These are phyloP conservation scores for Salix dunnii DNA, from an alignment of 345 rosid genomes.

Conservation along the genomic window DNA sequence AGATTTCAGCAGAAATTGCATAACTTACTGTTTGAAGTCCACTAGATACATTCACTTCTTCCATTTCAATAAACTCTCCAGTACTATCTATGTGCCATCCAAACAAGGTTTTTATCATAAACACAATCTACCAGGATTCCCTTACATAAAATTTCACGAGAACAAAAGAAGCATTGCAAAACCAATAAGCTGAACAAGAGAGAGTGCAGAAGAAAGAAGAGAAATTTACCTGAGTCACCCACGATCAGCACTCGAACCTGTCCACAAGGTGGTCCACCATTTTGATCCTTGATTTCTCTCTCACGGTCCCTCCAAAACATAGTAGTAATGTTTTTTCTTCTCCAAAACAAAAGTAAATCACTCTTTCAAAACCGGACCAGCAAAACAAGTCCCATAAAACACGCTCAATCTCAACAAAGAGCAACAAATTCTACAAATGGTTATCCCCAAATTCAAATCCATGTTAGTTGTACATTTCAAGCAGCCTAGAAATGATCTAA, in stretches of 20 bases:
- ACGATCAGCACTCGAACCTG: constrained; percentile 96
- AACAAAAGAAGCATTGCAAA: neutral
- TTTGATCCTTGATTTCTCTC: constrained; percentile 73
- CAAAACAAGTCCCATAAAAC: constrained; percentile 28
- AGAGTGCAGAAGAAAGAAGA: neutral
- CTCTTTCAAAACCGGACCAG: neutral
- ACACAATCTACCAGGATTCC: neutral
- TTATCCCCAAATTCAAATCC: constrained; percentile 17
- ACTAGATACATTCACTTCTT: neutral
- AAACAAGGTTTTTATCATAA: neutral
- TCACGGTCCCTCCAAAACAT: constrained; percentile 97
- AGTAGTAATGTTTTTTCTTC: constrained; percentile 3
- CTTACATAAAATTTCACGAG: neutral
- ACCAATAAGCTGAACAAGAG: neutral
- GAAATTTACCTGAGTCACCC: constrained; percentile 84
- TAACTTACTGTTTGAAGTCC: neutral
- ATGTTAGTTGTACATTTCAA: constrained; percentile 22
- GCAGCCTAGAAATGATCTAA: constrained; percentile 24
- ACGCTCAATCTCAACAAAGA: constrained; percentile 16
- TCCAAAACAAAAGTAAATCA: neutral
- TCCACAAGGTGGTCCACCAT: constrained; percentile 78
- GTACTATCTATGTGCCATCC: neutral
- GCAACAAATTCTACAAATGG: constrained; percentile 20
- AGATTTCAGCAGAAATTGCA: neutral
- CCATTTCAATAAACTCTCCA: neutral